phyloP scores from a whole-genome alignment of 192 early-diverging fungal genomes.

The Gaertneriomyces semiglobifer region DNA sequence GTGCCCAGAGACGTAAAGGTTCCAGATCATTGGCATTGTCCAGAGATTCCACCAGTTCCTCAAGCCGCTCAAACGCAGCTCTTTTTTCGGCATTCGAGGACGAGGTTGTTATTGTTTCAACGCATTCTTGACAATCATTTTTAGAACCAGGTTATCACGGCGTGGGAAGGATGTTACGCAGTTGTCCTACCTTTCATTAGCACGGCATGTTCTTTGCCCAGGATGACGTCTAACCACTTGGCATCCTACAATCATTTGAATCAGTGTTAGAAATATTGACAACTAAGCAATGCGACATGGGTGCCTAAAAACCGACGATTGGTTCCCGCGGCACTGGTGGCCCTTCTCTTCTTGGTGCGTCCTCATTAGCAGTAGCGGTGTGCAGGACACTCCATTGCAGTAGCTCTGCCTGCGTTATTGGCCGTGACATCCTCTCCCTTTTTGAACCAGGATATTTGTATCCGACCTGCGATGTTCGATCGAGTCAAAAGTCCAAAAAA shows the following conservation, averaged over 20 bases:
- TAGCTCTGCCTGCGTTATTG: conserved; percentile 50
- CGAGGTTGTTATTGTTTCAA: conserved; percentile 61
- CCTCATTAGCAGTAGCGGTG: conserved; percentile 67
- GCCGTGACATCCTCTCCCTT: conserved; percentile 5
- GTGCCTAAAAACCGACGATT: conserved; percentile 24
- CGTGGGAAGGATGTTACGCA: neutral
- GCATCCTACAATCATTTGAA: conserved; percentile 57
- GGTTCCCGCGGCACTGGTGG: conserved; percentile 15
- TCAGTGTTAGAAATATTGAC: no score
- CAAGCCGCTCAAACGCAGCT: conserved; percentile 87
- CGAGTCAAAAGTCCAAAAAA: no score
- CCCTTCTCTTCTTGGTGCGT: conserved; percentile 44
- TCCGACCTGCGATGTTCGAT: neutral
- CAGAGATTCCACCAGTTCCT: conserved; percentile 78
- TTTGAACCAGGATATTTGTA: neutral
- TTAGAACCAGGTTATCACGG: neutral
- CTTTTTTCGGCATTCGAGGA: conserved; percentile 65
- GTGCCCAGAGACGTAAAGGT: conserved; percentile 85
- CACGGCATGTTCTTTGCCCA: conserved; percentile 86
- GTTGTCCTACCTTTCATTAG: conserved; percentile 65
- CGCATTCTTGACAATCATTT: conserved; percentile 55
- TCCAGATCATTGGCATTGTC: conserved; percentile 89
- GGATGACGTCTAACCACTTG: conserved; percentile 83
- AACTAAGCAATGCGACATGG: neutral
- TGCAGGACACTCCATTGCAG: conserved; percentile 83